Percentiles rank a stretch among this genome's conserved stretches.
These are phyloP conservation scores for Penicillium canescens DNA, from an alignment of 495 filamentous ascomycete species.

Conservation along the genomic window DNA sequence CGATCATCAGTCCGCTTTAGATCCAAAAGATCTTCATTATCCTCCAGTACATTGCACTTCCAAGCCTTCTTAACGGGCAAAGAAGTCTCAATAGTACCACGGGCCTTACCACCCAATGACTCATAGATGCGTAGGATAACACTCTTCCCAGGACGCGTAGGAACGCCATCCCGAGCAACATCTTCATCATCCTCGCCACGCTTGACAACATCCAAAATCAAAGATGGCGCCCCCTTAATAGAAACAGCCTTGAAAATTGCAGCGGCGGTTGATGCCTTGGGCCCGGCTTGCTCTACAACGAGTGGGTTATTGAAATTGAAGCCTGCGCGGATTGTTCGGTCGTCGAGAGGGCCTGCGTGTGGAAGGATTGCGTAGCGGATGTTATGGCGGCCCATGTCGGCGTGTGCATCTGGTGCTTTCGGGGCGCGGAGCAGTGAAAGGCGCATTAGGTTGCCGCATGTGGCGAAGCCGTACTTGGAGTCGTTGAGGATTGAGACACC, in stretches of 20 bases:
- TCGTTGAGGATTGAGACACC: slow-evolving; percentile 95
- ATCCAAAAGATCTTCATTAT: slow-evolving; percentile 55
- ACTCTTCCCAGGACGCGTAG: slow-evolving; percentile 68
- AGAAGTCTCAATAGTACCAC: slow-evolving; percentile 62
- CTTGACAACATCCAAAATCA: slow-evolving; percentile 84
- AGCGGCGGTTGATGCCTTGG: slow-evolving; percentile 11
- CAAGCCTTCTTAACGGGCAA: slow-evolving; percentile 72
- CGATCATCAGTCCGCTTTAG: slow-evolving; percentile 45
- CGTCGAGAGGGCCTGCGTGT: slow-evolving; percentile 68
- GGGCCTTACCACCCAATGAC: slow-evolving; percentile 79
- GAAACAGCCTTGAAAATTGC: slow-evolving; percentile 51
- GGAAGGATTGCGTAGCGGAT: slow-evolving; percentile 93
- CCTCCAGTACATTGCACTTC: slow-evolving; percentile 73
- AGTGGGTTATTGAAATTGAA: slow-evolving; percentile 90
- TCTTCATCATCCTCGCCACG: slow-evolving; percentile 96
- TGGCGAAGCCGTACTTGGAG: slow-evolving; percentile 95
- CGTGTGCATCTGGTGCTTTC: slow-evolving; percentile 95
- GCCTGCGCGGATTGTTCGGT: slow-evolving; percentile 76
- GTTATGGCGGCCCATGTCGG: slow-evolving; percentile 90
- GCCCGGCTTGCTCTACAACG: slow-evolving; percentile 39
- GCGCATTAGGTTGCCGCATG: slow-evolving; percentile 87
- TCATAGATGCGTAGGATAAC: slow-evolving; percentile 87
- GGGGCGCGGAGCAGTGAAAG: slow-evolving; percentile 84
- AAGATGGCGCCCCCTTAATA: slow-evolving; percentile 55
- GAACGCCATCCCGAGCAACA: slow-evolving; percentile 69